Evolutionary conservation across 1,139 yeast genomes (phyloP), one percentile per base, ranked within the genome.

Genomic region (Pichia sp.): DNA sequence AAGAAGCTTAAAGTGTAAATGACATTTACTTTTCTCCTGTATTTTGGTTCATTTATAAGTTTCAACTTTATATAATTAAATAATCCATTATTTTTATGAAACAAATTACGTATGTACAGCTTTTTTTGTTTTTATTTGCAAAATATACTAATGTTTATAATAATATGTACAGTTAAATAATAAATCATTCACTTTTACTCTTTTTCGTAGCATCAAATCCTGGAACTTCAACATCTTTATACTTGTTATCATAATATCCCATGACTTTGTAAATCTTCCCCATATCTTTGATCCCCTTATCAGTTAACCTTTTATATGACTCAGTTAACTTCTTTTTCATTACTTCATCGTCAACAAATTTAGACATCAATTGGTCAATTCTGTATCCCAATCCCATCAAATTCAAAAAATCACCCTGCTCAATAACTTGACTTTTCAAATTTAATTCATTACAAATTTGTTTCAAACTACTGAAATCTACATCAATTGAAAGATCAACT

Each of bases 401-500:
- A 62, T 86, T 87, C 33, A 88, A 73, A 84, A 90, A 88, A 61
- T 84, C 89, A 3, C 91, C 95, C 64, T 88, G 96, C 48, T 81
- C 82, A 0, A 78, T 77, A 0, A 93, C 87, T 56, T 66, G 71
- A 0, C 74, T 68, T 14, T 67, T 67, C 25, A 68, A 59, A 13
- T 66, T 58, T 18, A 52, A 49, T 1, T 55, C 55, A 8, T 46
- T 46, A 14, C 67, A 58, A 33, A 64, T 48, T 11, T 49, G 42
- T 3, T 56, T 45, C 34, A 67, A 52, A 18, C 60, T 58, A 30
- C 58, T 57, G 46, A 88, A 88, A 66, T 88, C 96, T 14, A 88
- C 96, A 63, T 88, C 95, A 0, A 86, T 83, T 0, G 96, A 87
- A 46, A 88, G 73, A 68, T 88, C 96, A 5, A 87, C 91, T 45